Evolutionary conservation across 1,139 yeast species (phyloP), one percentile per base, ranked within the genome.

Genomic region (Geotrichum cucujoidarum): DNA sequence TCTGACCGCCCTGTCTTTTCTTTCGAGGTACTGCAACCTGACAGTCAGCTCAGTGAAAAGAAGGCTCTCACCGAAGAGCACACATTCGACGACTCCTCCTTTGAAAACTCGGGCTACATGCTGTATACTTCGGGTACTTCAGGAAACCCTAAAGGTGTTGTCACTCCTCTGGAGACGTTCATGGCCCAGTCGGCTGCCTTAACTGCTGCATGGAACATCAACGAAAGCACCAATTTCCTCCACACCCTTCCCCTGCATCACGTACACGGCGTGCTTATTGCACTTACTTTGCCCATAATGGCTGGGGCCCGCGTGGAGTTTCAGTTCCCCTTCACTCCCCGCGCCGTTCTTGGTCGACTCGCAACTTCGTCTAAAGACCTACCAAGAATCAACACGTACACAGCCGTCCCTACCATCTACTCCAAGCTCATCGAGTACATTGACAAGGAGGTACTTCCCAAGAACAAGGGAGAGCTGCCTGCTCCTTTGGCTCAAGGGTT

Each of bases 371-470:
- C 55, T 20, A 48, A 47, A 6, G 27, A 53, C 7, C 55, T 58
- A n/a, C 65, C 66, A 2, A 55, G 57, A 1, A 60, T 67, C 47
- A 64, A 66, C 44, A 59, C 69, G 11, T 66, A 62, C 54, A 66
- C 70, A 16, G 70, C 70, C 8, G 70, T 66, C 13, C 70, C 70
- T n/a, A 66, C 70, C 10, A 64, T 66, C 29, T 66, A 66, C 53
- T 58, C 67, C 4, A 57, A 61, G 8, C 53, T 65, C 16, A 57
- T 63, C 11, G 48, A 56, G 17, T 55, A 58, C 31, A 51, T 64
- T 49, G 52, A 58, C 29, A 34, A 57, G 2, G 46, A 58, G 17
- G 35, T 39, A 3, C 33, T 47, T 2, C 40, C 50, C 8, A 45
- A 45, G 25, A 39, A 34, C 52, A 17, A 38, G 45, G 20, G 53